A percentile compares a stretch with the other conserved stretches of the same genome.
phyloP scores from a whole-genome alignment of 148 eudicot species.

The Spergularia bocconei region DNA sequence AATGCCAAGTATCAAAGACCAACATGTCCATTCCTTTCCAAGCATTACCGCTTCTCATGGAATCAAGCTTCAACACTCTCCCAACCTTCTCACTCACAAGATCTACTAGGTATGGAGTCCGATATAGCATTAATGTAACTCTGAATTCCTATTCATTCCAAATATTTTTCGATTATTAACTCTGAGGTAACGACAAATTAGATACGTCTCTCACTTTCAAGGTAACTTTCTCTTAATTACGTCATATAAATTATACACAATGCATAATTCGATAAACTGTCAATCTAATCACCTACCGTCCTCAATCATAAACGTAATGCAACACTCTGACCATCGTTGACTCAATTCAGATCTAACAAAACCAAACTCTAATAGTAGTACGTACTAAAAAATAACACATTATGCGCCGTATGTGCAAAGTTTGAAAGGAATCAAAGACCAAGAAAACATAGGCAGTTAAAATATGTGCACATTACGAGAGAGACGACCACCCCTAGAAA shows the following conservation, averaged over 20 bases:
- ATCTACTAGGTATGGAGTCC: constrained; percentile 65
- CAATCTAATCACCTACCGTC: no score
- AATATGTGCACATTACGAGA: background rate
- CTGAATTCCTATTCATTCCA: constrained; percentile 48
- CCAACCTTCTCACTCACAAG: constrained; percentile 47
- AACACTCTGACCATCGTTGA: no score
- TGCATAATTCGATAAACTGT: no score
- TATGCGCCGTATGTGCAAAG: background rate
- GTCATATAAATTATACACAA: no score
- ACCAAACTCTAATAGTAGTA: no score
- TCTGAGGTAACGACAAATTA: no score
- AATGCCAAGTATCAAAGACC: constrained; percentile 82
- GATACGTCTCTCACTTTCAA: no score
- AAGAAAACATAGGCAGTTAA: background rate
- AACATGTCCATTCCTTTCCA: constrained; percentile 83
- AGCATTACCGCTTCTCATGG: constrained; percentile 48
- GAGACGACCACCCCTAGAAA: background rate
- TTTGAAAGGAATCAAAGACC: background rate
- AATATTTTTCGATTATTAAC: no score
- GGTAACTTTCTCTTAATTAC: no score
- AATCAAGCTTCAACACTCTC: constrained; percentile 58
- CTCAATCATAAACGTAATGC: no score
- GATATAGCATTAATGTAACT: constrained; percentile 48
- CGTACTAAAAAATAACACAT: background rate
- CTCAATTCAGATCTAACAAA: no score